phyloP scores from a whole-genome alignment of 306 rosid genomes.

The Sicyos edulis region DNA sequence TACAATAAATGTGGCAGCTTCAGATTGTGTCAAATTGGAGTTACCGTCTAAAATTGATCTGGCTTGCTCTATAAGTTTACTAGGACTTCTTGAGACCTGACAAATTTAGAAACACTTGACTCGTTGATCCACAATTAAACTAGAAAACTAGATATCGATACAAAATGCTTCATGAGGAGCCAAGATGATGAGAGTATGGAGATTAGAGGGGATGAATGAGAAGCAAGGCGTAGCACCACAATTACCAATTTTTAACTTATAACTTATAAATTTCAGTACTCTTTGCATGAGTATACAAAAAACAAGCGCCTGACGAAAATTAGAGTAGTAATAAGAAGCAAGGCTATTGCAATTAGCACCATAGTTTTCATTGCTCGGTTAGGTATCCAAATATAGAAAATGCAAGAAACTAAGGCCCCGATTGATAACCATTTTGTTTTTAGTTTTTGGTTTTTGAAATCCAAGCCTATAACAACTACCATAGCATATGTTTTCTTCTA shows the following conservation, averaged over 20 bases:
- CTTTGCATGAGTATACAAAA: background rate
- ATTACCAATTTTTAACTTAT: too few species aligned
- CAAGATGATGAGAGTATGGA: background rate
- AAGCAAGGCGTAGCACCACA: background rate
- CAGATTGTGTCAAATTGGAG: conserved; percentile 26
- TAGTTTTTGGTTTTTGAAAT: too few species aligned
- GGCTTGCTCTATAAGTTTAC: conserved; percentile 37
- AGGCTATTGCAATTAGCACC: background rate
- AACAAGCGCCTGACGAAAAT: background rate
- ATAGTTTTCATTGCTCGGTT: background rate
- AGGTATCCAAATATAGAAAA: too few species aligned
- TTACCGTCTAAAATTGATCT: conserved; percentile 33
- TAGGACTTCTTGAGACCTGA: conserved; percentile 49
- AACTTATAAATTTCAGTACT: background rate
- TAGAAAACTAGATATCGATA: conserved; percentile 13
- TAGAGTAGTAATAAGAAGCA: background rate
- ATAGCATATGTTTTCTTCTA: too few species aligned
- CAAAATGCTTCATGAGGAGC: background rate
- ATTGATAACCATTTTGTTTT: too few species aligned
- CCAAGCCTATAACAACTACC: too few species aligned
- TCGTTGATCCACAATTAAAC: background rate
- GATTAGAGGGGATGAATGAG: background rate
- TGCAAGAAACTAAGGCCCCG: too few species aligned
- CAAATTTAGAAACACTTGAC: conserved; percentile 11
- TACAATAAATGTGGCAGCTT: conserved; percentile 13